Conservation (phyloP, 2,329 filamentous ascomycete species). For the Arthroderma sp. region DNA sequence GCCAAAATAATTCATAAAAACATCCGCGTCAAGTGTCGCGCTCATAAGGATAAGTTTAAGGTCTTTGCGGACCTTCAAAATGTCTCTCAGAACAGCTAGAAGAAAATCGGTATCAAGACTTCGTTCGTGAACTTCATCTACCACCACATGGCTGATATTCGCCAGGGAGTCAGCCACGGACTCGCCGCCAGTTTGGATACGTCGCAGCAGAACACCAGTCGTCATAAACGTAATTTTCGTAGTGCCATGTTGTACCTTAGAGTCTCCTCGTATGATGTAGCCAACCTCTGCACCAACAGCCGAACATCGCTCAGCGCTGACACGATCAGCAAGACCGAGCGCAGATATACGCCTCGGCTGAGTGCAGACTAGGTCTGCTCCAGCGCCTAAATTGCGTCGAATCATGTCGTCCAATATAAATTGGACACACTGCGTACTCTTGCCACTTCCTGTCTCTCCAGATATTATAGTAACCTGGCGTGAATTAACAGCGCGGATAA, state of each 20-base stretch:
- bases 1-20: conserved; percentile 75
- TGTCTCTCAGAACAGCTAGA: conserved; percentile 72
- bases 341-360: conserved; percentile 92
- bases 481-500: conserved; percentile 59
- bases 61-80: conserved; percentile 59
- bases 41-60: conserved; percentile 92
- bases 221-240: conserved; percentile 95
- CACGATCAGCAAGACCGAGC: conserved; percentile 81
- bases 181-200: conserved; percentile 77
- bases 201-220: conserved; percentile 78
- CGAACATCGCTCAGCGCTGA: conserved; percentile 79
- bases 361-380: conserved; percentile 85
- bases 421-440: conserved; percentile 92
- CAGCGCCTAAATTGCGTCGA: conserved; percentile 55
- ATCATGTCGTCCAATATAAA: conserved; percentile 91
- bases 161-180: conserved; percentile 71
- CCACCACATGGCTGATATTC: conserved; percentile 86
- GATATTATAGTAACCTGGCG: conserved; percentile 93
- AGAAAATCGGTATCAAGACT: conserved; percentile 92
- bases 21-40: conserved; percentile 77
- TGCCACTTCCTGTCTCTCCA: conserved; percentile 91
- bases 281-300: conserved; percentile 77
- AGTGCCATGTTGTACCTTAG: conserved; percentile 51
- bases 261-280: conserved; percentile 84
- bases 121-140: conserved; percentile 93